Evolutionary conservation across 352 stramenopile species (phyloP).

Genomic region (Blastocystis sp.): DNA sequence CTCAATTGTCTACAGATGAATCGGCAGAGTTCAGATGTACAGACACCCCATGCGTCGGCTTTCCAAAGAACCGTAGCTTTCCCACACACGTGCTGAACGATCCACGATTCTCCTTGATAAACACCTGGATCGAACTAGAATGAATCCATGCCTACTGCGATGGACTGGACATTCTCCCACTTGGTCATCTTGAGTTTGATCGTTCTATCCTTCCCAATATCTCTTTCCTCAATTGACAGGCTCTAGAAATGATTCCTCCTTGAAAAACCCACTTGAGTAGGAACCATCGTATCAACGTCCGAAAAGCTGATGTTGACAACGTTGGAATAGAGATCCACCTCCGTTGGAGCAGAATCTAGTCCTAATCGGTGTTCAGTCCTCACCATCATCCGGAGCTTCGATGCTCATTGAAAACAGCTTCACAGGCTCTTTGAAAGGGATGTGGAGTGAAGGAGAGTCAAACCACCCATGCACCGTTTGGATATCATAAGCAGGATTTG

Average conservation of each 20-base stretch:
- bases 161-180: conserved; percentile 29
- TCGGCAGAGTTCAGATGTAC: not conserved
- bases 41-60: conserved; percentile 1
- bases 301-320: conserved; percentile 27
- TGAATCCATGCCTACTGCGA: not conserved
- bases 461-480: not conserved
- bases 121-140: not conserved
- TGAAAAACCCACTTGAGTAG: not conserved
- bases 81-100: not conserved
- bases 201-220: not conserved
- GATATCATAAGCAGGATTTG: conserved; percentile 49
- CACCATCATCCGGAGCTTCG: conserved; percentile 41
- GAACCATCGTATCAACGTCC: conserved; percentile 22
- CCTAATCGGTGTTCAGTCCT: not conserved
- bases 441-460: conserved; percentile 15
- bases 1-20: conserved; percentile 13
- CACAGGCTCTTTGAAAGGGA: conserved; percentile 31
- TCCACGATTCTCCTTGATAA: conserved; percentile 39
- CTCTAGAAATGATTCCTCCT: not conserved
- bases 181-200: conserved; percentile 23
- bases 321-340: conserved; percentile 11
- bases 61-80: conserved; percentile 38
- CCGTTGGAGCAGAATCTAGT: conserved; percentile 35
- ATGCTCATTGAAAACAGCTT: conserved; percentile 46
- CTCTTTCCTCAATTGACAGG: not conserved